Evolutionary conservation across 1,139 yeast species (phyloP), one percentile per base, ranked within the genome.

Genomic region (Yamadazyma atlantica): DNA sequence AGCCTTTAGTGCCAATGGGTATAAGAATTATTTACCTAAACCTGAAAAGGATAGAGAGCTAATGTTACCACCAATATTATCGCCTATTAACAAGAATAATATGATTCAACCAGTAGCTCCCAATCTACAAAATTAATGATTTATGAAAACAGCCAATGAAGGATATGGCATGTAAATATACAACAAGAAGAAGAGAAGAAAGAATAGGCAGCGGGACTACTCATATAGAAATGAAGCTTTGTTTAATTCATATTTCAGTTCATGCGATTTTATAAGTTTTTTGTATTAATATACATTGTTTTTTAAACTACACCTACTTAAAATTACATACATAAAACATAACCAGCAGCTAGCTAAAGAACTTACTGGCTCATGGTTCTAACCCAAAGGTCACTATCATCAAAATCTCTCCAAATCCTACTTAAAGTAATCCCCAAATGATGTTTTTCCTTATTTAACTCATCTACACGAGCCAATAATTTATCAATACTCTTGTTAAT

Each of bases 341-440:
- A 29, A 12, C 14, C 12, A 29, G 4, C 12, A 29, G 4, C 6
- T 6, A 9, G 11, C 17, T 7, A 13, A 13, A 6, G n/a, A n/a
- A n/a, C 11, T 16, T 35, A 34, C 7, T 32, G 33, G 29, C 47
- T 43, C 6, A 48, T 51, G 13, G 45, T 31, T 36, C 72, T 58
- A 24, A 70, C 74, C 76, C 76, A 71, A 38, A 70, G 63, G 36
- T 68, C 72, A 45, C 64, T 66, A 39, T 66, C 73, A 39, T 69
- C 75, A 39, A 59, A 60, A 24, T 57, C 71, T 38, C 76, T 55
- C 75, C 74, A 68, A 45, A 70, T 56, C 37, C 76, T 60, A 46
- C 74, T 68, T 31, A 71, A 64, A 25, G 68, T 58, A 25, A 69
- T 68, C 0, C 77, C 77, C 46, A 70, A 57, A 23, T 60, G 58